Base-by-base conservation (phyloP, 176 grass and related monocot genomes). In the Bromus sterilis region DNA sequence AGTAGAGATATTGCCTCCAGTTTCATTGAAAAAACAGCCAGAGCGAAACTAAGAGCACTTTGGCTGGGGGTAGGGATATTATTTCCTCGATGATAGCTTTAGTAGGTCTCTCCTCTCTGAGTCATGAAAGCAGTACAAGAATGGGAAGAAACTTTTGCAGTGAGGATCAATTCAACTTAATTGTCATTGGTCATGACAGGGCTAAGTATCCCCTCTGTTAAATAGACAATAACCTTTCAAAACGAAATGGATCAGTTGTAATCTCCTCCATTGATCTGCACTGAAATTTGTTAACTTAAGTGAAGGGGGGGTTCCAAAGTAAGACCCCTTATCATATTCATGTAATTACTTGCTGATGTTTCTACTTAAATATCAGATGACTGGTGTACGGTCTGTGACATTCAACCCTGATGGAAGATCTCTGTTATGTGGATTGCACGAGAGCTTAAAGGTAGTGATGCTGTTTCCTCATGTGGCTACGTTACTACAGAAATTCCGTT, bases 321-420 rank as follows among this genome's bases (percentile, higher is more conserved):
- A 56, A 56, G 55, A 56, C n/a, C 55, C n/a, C 55, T 53, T 43
- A 36, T 66, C 42, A 83, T 8, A 36, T 65, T 65, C 33, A 74
- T 74, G 66, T 61, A 84, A 20, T 74, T 73, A 72, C 25, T 40
- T 59, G 24, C 26, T 76, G 12, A 68, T 70, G 39, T 84, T 70
- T 71, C 43, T 57, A 33, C 70, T 70, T 79, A 30, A 85, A 76
- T 80, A 84, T 64, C 69, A 99, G 97, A 91, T 89, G 68, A 91
- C 93, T 44, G 91, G 97, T 81, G 93, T 99, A 39, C 91, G 97
- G 42, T 92, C 97, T 30, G 96, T 96, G 97, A 93, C 97, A 41
- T 99, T 99, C 83, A 99, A 93, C 86, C 93, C 96, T 53, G 93
- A 99, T 35, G 97, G 97, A 78, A 93, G 91, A 87, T 93, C 97